Evolutionary conservation across 331 rosid genomes (phyloP), one percentile per base, ranked within the genome.

Genomic region (Rhamnella rubrinervis): DNA sequence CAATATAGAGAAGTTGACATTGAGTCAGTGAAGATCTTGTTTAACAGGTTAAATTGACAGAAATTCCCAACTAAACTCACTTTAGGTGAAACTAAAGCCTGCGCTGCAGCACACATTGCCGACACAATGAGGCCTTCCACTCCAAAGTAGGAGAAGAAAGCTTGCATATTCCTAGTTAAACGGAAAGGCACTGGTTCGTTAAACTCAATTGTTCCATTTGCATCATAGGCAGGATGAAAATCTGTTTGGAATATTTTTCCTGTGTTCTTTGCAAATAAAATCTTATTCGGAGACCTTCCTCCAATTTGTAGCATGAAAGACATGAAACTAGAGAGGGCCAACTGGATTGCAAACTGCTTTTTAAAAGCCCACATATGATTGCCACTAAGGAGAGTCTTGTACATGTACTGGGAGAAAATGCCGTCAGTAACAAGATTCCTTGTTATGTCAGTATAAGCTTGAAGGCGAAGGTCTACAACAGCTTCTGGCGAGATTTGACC

Each of bases 71-170:
- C 23, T 65, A 31, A 71, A 69, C 84, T 71, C 77, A 88, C 95
- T 69, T 84, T 95, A 19, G 99, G 97, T 20, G 96, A 86, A 76
- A 87, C 93, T 49, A 95, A 89, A 58, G 99, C 99, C 82, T 95
- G 99, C 13, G 97, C 90, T 44, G 99, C 96, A 11, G 97, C 91
- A 80, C 99, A 95, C 99, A 95, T 95, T 61, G 99, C 96, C 63
- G 99, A 95, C 63, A 95, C 97, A 66, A 95, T 86, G 55, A 95
- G 96, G 78, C 99, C 99, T 76, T 95, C 99, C 61, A 91, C 97
- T 65, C 99, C 99, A 73, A 88, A 88, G 70, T 89, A 81, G 60
- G 97, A 87, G 87, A 95, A 95, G 86, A 95, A 95, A 21, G 89
- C 87, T 81, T 91, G 96, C 97, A 95, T 87, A 68, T 87, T 95